Evolutionary conservation across 2,329 filamentous ascomycete species (phyloP), one percentile per base, ranked within the genome.

Genomic region (Xylaria polymorpha): DNA sequence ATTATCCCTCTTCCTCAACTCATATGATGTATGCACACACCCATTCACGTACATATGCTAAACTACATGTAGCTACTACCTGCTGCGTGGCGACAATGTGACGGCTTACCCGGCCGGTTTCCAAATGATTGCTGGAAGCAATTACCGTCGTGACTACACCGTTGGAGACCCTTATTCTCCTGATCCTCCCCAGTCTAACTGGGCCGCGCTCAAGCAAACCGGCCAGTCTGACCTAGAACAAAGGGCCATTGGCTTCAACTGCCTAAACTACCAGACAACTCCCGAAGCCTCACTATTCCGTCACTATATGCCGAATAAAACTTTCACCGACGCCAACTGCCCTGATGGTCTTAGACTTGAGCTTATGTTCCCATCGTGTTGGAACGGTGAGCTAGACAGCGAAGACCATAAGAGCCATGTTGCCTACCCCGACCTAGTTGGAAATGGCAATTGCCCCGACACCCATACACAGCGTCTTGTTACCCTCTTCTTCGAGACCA

Each of bases 241-340:
- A 83, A 94, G 94, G 70, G 93, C 94, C 10, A 75, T 98, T 35
- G 95, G 96, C 3, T 97, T 97, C 87, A 98, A 98, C 85, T 98
- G 96, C 81, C 83, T 99, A 69, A 91, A 98, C 87, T 98, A 98
- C 78, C 76, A 75, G 39, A 83, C 81, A 29, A 75, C 80, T 0
- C 84, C 92, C 1, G 94, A 97, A 80, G 86, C 87, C 1, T 92
- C 94, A 15, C 86, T 97, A 43, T 92, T 89, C 80, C 93, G 94
- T 73, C 94, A 97, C 80, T 90, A 88, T 78, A 76, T 98, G 74
- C 94, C 95, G 0, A 87, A 91, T 75, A 97, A 97, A 85, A 81
- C 82, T 0, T 97, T 88, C 78, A 85, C 97, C 43, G 94, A 98
- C 77, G 86, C 85, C 64, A 90, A 95, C 81, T 98, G 95, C 82